phyloP scores from a whole-genome alignment of 176 grass and related monocot genomes.

The Triticum dicoccoides region DNA sequence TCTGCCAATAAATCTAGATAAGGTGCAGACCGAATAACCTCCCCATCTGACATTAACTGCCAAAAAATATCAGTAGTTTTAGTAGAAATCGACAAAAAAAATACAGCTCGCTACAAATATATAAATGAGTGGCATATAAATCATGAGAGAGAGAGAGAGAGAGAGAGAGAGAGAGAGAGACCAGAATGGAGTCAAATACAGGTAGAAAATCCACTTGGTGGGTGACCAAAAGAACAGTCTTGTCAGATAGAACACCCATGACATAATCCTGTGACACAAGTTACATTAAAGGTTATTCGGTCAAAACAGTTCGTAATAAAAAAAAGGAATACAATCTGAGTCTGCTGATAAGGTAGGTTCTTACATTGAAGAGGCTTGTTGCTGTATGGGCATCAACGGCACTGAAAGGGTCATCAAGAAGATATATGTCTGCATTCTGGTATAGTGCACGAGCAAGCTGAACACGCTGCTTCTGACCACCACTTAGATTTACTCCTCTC shows the following conservation, averaged over 20 bases:
- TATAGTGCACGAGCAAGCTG: constrained; percentile 91
- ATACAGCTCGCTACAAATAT: not conserved
- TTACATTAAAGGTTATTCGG: no score
- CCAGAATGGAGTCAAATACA: constrained; percentile 74
- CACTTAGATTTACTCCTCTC: constrained; percentile 87
- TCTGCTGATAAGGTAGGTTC: not conserved
- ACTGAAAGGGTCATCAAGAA: constrained; percentile 94
- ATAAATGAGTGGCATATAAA: not conserved
- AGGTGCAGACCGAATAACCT: constrained; percentile 58
- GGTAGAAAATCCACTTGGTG: constrained; percentile 96
- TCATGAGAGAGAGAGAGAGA: constrained; percentile 9
- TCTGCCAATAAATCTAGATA: constrained; percentile 57
- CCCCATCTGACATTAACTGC: constrained; percentile 85
- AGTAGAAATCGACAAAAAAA: not conserved
- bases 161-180: constrained; percentile 17
- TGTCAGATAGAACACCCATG: constrained; percentile 71
- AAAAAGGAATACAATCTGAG: not conserved
- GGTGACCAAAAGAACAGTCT: constrained; percentile 81
- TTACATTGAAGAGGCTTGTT: constrained; percentile 85
- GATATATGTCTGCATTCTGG: constrained; percentile 82
- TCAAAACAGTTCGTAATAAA: not conserved
- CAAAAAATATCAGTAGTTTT: not conserved
- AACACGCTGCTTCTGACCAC: constrained; percentile 89
- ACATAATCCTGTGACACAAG: constrained; percentile 70
- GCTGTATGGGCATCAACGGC: constrained; percentile 91